A percentile compares a stretch with the other conserved stretches of the same genome.
Conservation (phyloP, 192 early-diverging fungal species). For the Linnemannia exigua region DNA sequence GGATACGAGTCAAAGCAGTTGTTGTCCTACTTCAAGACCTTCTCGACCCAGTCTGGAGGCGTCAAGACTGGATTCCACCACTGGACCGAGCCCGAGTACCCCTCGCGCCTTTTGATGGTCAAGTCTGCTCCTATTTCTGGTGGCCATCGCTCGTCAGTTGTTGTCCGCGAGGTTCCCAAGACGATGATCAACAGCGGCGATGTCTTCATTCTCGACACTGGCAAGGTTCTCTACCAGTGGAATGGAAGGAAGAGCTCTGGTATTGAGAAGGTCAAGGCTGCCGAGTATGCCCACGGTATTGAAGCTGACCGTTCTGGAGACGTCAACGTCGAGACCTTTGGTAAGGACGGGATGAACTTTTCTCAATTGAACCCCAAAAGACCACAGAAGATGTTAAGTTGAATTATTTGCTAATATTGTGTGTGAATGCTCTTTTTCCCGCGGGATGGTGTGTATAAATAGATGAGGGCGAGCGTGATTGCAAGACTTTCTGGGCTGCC, state of each 20-base stretch:
- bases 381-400: not conserved
- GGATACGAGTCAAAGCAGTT: constrained; percentile 76
- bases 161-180: constrained; percentile 73
- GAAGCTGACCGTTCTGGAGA: constrained; percentile 72
- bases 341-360: constrained; percentile 56
- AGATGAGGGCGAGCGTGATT: constrained; percentile 73
- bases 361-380: not conserved
- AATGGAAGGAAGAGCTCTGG: constrained; percentile 74
- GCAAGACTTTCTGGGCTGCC: constrained; percentile 71
- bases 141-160: constrained; percentile 61
- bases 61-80: constrained; percentile 82
- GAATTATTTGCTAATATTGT: not conserved
- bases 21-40: constrained; percentile 73
- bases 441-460: constrained; percentile 15
- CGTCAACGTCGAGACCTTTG: constrained; percentile 72
- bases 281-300: constrained; percentile 72
- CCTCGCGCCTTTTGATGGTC: constrained; percentile 71
- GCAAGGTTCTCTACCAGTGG: constrained; percentile 77
- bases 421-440: not conserved
- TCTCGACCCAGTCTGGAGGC: constrained; percentile 75
- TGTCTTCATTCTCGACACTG: constrained; percentile 83
- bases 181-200: constrained; percentile 74
- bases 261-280: constrained; percentile 78
- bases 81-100: constrained; percentile 62
- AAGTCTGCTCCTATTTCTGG: constrained; percentile 53